Conservation (phyloP, 2,329 filamentous ascomycete species). For the Ciborinia camelliae region DNA sequence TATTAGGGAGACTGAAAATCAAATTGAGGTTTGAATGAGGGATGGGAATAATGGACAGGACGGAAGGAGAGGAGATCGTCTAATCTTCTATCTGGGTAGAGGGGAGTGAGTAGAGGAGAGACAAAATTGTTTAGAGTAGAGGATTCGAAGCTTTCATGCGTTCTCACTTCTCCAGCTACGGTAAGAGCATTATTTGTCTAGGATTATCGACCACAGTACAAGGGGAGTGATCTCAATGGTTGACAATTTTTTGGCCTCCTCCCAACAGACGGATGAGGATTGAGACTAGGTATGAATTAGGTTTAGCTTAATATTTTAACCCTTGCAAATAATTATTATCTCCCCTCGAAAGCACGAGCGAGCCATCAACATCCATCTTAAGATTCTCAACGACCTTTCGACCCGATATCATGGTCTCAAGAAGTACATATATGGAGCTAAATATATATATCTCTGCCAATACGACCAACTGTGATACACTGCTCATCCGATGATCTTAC, state of each 20-base stretch:
- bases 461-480: slow-evolving; percentile 4
- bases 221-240: slow-evolving; percentile 14
- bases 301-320: background rate
- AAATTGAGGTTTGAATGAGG: background rate
- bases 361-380: background rate
- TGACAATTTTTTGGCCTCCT: slow-evolving; percentile 17
- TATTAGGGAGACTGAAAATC: slow-evolving; percentile 5
- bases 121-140: background rate
- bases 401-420: background rate
- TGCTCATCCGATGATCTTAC: background rate
- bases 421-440: background rate
- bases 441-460: background rate
- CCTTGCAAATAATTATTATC: background rate
- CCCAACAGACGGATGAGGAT: slow-evolving; percentile 18
- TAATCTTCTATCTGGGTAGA: slow-evolving; percentile 3
- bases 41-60: background rate
- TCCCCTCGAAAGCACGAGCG: background rate
- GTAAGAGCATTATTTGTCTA: background rate
- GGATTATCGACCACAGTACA: no score
- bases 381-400: slow-evolving; percentile 20
- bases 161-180: no score
- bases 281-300: slow-evolving; percentile 7
- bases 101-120: slow-evolving; percentile 11
- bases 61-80: background rate
- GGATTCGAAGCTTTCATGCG: background rate